Percentiles rank a stretch among this genome's conserved stretches.
Conservation (phyloP, 2,329 filamentous ascomycete genomes). For the Penicillium sp. region DNA sequence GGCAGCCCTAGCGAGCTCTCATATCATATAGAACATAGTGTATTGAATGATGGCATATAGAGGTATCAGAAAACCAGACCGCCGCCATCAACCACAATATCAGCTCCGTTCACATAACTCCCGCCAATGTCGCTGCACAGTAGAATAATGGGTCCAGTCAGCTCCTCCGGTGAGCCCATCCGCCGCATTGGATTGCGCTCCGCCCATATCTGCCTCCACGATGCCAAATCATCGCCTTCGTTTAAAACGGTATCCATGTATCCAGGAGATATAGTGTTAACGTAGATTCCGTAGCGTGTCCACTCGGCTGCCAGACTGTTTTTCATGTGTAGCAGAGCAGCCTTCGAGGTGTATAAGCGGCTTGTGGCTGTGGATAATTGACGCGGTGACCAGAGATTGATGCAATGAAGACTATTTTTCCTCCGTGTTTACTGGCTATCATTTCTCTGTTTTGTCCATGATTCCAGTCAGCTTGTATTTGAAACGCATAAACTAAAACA, state of each 20-base stretch:
- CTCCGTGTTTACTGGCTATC: constrained; percentile 49
- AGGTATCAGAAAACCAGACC: constrained; percentile 13
- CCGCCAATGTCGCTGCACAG: constrained; percentile 57
- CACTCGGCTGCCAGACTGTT: constrained; percentile 68
- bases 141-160: constrained; percentile 60
- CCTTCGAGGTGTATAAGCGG: constrained; percentile 67
- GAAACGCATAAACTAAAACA: neutral
- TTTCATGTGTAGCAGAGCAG: constrained; percentile 60
- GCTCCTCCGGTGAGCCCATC: constrained; percentile 61
- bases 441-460: constrained; percentile 42
- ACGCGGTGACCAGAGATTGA: constrained; percentile 65
- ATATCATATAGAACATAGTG: too few relatives aligned
- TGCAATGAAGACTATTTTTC: constrained; percentile 63
- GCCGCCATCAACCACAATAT: constrained; percentile 60
- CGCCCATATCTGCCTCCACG: constrained; percentile 54
- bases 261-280: constrained; percentile 67
- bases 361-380: constrained; percentile 70
- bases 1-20: too few relatives aligned
- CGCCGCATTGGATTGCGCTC: constrained; percentile 59
- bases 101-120: constrained; percentile 65
- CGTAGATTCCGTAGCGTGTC: constrained; percentile 65
- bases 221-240: constrained; percentile 56
- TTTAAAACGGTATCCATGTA: constrained; percentile 78
- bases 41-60: neutral
- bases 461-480: neutral